Evolutionary conservation across 495 filamentous ascomycete species (phyloP).

Genomic region (Entonaema liquescens): DNA sequence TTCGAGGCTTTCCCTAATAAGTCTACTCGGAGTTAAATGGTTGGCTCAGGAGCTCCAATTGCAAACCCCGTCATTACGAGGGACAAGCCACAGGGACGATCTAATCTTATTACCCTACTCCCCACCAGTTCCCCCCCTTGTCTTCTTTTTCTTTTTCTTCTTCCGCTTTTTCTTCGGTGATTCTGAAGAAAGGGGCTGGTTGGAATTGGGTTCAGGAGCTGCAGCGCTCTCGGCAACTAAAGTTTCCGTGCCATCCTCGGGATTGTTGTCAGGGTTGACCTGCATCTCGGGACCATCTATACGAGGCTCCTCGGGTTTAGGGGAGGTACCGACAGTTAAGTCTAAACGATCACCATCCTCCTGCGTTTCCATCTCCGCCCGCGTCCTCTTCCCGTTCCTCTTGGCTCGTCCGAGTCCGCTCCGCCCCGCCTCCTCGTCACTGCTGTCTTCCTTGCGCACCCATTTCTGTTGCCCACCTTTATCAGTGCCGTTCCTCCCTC

Average conservation of each 20-base stretch:
- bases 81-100: neutral
- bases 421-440: constrained; percentile 71
- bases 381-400: constrained; percentile 44
- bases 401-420: constrained; percentile 61
- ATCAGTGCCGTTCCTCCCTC: constrained; percentile 11
- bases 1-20: neutral
- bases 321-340: neutral
- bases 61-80: neutral
- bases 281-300: constrained; percentile 21
- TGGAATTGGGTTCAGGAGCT: neutral
- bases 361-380: constrained; percentile 10
- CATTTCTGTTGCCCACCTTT: constrained; percentile 19
- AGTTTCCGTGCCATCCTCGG: constrained; percentile 7
- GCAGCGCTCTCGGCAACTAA: neutral
- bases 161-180: constrained; percentile 65
- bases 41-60: neutral
- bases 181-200: neutral
- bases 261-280: neutral
- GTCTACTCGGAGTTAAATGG: neutral
- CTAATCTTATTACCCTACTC: constrained; percentile 12
- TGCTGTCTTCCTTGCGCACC: constrained; percentile 51
- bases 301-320: neutral
- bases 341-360: constrained; percentile 8
- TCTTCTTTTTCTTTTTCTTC: constrained; percentile 54
- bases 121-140: constrained; percentile 33